These are phyloP conservation scores for Amanita jacksonii DNA, from an alignment of 768 basidiomycete species.

Conservation along the genomic window DNA sequence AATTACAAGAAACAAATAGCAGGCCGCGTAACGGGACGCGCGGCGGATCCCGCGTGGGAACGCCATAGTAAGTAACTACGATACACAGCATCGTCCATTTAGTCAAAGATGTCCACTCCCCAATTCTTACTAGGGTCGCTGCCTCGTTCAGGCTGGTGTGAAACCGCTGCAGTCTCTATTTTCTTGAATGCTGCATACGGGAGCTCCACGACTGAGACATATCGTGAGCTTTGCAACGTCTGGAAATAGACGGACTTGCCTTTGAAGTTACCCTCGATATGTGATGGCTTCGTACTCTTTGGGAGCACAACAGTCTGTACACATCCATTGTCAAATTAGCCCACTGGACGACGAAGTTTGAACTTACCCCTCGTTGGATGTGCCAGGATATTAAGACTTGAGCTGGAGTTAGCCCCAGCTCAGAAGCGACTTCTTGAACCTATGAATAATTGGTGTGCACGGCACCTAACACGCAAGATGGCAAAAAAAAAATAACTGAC, in stretches of 20 bases:
- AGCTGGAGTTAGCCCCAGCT: conserved; percentile 63
- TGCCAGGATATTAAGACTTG: conserved; percentile 72
- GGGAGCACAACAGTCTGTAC: conserved; percentile 59
- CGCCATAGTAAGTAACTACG: too few relatives aligned
- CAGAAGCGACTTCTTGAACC: conserved; percentile 48
- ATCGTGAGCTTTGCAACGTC: conserved; percentile 21
- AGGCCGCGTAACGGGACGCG: conserved; percentile 35
- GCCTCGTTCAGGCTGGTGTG: conserved; percentile 46
- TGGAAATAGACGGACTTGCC: conserved; percentile 23
- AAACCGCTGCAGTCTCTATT: conserved; percentile 39
- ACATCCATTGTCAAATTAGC: background rate
- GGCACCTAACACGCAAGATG: background rate
- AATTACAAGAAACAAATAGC: conserved; percentile 9
- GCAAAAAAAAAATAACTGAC: conserved; percentile 17
- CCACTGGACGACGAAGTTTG: background rate
- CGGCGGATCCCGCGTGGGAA: conserved; percentile 38
- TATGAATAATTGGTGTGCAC: conserved; percentile 11
- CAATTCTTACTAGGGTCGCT: conserved; percentile 52
- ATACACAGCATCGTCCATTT: too few relatives aligned
- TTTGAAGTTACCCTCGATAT: conserved; percentile 63
- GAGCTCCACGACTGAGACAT: conserved; percentile 24
- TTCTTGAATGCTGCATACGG: conserved; percentile 32
- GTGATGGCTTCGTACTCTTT: conserved; percentile 64
- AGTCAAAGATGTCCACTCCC: conserved; percentile 61
- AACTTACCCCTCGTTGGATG: conserved; percentile 60